These are phyloP conservation scores for Aureobasidium vineae DNA, from an alignment of 2,329 filamentous ascomycete species.

Conservation along the genomic window DNA sequence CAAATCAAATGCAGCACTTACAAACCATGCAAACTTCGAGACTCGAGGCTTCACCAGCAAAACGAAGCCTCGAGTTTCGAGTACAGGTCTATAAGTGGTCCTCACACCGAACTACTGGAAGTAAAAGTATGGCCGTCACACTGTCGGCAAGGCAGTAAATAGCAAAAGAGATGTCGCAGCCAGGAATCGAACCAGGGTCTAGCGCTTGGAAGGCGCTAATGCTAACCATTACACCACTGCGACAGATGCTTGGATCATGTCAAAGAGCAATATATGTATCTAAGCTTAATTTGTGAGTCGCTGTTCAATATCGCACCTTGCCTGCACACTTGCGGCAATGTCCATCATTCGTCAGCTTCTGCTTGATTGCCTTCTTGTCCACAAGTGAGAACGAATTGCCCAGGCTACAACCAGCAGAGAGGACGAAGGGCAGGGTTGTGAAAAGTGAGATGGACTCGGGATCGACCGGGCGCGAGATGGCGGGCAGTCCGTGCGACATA, in stretches of 20 bases:
- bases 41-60: neutral
- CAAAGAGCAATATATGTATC: neutral
- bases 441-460: neutral
- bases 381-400: no score
- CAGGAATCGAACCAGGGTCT: slow-evolving; percentile 18
- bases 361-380: no score
- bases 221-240: slow-evolving; percentile 20
- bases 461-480: neutral
- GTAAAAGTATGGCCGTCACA: neutral
- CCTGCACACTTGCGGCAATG: no score
- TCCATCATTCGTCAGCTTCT: no score
- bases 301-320: no score
- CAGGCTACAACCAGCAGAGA: no score
- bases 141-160: neutral
- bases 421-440: no score
- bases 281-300: no score
- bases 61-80: neutral
- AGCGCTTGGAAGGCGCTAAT: slow-evolving; percentile 18
- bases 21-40: neutral
- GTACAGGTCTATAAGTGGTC: neutral
- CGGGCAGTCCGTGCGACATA: slow-evolving; percentile 1
- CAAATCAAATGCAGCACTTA: neutral
- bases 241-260: neutral
- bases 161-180: slow-evolving; percentile 2
- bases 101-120: neutral